These are phyloP conservation scores for Kodamaea suecica DNA, from an alignment of 1,139 yeast genomes.

Conservation along the genomic window DNA sequence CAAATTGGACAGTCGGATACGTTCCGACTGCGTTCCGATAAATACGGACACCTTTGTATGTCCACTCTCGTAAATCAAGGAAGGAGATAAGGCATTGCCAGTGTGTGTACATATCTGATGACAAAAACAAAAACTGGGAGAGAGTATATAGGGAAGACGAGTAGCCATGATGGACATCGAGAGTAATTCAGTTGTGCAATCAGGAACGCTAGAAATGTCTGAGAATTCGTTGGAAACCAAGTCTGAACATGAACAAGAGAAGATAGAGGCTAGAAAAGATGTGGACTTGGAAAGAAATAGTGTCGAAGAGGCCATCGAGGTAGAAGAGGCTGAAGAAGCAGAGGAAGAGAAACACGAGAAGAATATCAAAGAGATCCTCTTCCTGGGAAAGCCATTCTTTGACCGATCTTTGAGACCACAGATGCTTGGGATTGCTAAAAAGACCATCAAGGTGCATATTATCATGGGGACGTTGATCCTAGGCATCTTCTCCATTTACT, in stretches of 20 bases:
- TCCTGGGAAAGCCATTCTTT: not conserved
- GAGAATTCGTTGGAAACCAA: not conserved
- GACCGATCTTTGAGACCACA: not conserved
- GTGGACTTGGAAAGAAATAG: not conserved
- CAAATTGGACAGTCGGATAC: too few species aligned
- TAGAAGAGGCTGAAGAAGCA: not conserved
- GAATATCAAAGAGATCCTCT: too few species aligned
- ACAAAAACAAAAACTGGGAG: not conserved
- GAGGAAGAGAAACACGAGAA: not conserved
- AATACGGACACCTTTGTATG: too few species aligned
- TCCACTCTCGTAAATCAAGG: too few species aligned
- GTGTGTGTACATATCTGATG: not conserved
- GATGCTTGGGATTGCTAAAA: slow-evolving; percentile 13
- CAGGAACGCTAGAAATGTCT: not conserved
- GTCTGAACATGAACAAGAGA: not conserved
- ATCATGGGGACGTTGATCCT: slow-evolving; percentile 29
- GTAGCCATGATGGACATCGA: not conserved
- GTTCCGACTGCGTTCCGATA: too few species aligned
- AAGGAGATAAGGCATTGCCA: too few species aligned
- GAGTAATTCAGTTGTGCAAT: too few species aligned
- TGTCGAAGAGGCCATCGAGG: not conserved
- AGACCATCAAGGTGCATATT: slow-evolving; percentile 13
- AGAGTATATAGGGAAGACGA: not conserved
- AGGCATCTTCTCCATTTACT: slow-evolving; percentile 37
- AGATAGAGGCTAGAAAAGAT: not conserved